These are phyloP conservation scores for Protea cynaroides DNA, from an alignment of 164 flowering plant genomes.

Conservation along the genomic window DNA sequence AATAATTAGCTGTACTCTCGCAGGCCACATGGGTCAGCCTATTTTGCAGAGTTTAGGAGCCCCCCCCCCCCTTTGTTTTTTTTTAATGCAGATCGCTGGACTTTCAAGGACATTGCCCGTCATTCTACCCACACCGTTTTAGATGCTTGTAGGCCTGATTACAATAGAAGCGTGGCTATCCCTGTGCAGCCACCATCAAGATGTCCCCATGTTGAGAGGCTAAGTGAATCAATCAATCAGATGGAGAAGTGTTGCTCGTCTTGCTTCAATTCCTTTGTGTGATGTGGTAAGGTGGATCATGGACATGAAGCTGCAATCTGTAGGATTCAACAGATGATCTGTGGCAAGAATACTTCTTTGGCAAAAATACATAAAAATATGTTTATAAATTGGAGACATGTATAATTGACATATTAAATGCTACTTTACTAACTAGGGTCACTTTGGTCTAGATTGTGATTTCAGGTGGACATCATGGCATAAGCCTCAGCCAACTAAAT, in stretches of 20 bases:
- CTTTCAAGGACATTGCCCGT: conserved; percentile 43
- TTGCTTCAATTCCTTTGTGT: conserved; percentile 42
- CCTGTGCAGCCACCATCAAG: conserved; percentile 29
- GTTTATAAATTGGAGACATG: too few relatives aligned
- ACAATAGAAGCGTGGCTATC: conserved; percentile 23
- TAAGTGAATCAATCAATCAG: conserved; percentile 24
- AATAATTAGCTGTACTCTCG: background rate
- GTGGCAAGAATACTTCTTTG: background rate
- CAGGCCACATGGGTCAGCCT: background rate
- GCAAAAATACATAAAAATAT: too few relatives aligned
- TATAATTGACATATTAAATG: too few relatives aligned
- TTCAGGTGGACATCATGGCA: too few relatives aligned
- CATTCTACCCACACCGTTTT: conserved; percentile 55
- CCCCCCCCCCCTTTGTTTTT: background rate
- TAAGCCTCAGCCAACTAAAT: too few relatives aligned
- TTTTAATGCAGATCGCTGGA: conserved; percentile 26
- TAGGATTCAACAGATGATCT: background rate
- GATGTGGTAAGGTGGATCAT: conserved; percentile 35
- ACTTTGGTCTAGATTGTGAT: too few relatives aligned
- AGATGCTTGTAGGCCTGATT: conserved; percentile 54
- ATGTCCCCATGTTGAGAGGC: conserved; percentile 38
- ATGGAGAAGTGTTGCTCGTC: conserved; percentile 37
- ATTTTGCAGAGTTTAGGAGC: background rate
- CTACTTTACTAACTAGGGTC: too few relatives aligned
- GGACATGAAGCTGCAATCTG: conserved; percentile 19